A percentile compares a stretch with the other conserved stretches of the same genome.
These are phyloP conservation scores for Kalaharituber pfeilii DNA, from an alignment of 2,329 filamentous ascomycete genomes.

Conservation along the genomic window DNA sequence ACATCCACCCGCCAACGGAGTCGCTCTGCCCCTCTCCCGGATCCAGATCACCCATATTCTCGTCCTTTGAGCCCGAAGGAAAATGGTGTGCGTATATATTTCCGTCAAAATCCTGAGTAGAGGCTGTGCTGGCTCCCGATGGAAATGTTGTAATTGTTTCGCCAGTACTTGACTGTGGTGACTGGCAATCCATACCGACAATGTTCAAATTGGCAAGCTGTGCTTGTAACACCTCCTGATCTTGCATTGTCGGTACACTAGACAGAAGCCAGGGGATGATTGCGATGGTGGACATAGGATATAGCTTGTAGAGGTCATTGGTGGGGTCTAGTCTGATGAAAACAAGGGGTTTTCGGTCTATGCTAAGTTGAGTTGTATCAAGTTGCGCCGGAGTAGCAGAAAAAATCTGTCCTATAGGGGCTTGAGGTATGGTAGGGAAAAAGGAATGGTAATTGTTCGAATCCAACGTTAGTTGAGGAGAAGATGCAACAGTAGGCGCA, in stretches of 20 bases:
- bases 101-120: neutral
- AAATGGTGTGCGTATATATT: neutral
- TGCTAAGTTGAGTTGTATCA: neutral
- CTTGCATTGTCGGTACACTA: neutral
- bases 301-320: neutral
- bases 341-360: neutral
- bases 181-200: neutral
- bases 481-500: neutral
- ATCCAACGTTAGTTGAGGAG: neutral
- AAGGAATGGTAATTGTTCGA: neutral
- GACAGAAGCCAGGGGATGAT: neutral
- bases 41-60: no score
- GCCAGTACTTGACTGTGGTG: neutral
- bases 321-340: neutral
- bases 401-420: neutral
- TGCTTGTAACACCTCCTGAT: neutral
- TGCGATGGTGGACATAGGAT: neutral
- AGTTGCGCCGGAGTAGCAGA: neutral
- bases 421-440: neutral
- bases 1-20: no score
- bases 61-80: no score
- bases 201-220: neutral
- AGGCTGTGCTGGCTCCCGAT: no score
- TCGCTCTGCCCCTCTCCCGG: no score
- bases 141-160: no score